Base-by-base conservation (phyloP, 495 filamentous ascomycete species). In the Penicillium coprophilum region DNA sequence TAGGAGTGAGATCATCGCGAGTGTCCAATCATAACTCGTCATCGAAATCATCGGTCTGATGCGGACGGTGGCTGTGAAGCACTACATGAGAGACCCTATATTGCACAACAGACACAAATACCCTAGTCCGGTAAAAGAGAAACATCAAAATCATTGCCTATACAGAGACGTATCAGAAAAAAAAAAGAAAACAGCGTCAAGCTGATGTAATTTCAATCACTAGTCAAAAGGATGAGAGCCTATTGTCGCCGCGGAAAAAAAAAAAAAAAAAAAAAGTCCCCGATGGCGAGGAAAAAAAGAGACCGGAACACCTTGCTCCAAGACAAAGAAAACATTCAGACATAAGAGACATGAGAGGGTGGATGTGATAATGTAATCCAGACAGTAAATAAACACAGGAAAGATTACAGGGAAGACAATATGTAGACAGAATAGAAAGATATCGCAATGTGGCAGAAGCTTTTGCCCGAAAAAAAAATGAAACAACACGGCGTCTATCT, bases 301-400 rank as follows among this genome's bases (percentile, higher is more conserved):
- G 15, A 57, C 66, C 66, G 50, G 45, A 67, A 69, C 66, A 57
- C 66, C 66, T 32, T 61, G 58, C 66, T 64, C 61, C 61, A 43
- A 56, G 46, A 61, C 27, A 52, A 27, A 53, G 28, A 50, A 44
- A 46, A 53, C 47, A 55, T 43, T 38, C 39, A 49, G 56, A 66
- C 66, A 69, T 69, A 64, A 69, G 61, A 69, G 66, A 69, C 66
- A 46, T 69, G 51, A 67, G 54, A 51, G 55, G n/a, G 36, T 43
- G 55, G 50, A 53, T 59, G 54, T 62, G 57, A 48, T 45, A 56
- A 55, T 54, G 65, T 53, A 55, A 55, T 62, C 59, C 65, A 55
- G 15, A 43, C 41, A 24, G 54, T 59, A 56, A 51, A 36, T 31
- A 30, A 55, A 56, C 36, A 61, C 55, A 58, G 57, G 56, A 38